These are phyloP conservation scores for Xylariaceae sp. DNA, from an alignment of 2,329 filamentous ascomycete species.

Conservation along the genomic window DNA sequence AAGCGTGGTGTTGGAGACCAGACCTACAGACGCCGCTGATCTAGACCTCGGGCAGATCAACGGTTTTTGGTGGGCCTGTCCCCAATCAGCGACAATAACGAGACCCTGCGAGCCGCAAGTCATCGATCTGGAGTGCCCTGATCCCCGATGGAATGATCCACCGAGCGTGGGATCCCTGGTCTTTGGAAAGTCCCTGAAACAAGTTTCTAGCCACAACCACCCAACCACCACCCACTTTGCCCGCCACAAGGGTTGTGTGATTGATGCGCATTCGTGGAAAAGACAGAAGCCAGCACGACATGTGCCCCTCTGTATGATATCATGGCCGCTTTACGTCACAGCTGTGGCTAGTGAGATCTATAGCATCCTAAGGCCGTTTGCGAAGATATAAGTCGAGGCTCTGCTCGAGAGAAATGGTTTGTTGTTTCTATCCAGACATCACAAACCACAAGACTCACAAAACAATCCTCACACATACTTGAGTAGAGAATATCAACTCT, in stretches of 20 bases:
- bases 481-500: constrained; percentile 3
- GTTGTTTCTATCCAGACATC: neutral
- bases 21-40: constrained; percentile 12
- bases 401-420: neutral
- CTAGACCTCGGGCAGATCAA: constrained; percentile 11
- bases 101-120: constrained; percentile 16
- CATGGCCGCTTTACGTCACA: constrained; percentile 28
- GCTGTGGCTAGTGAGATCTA: constrained; percentile 19
- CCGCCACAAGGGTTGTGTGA: constrained; percentile 28
- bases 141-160: constrained; percentile 8
- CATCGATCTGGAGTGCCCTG: constrained; percentile 15
- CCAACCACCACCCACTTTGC: constrained; percentile 17
- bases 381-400: constrained; percentile 27
- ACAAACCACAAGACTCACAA: constrained; percentile 1
- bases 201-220: constrained; percentile 41
- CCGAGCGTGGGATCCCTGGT: constrained; percentile 8
- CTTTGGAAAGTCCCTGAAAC: constrained; percentile 28
- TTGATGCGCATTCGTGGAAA: constrained; percentile 10
- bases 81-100: constrained; percentile 10
- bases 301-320: constrained; percentile 29
- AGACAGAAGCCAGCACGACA: constrained; percentile 6
- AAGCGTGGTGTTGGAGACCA: neutral
- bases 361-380: constrained; percentile 6
- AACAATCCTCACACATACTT: neutral
- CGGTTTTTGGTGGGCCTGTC: constrained; percentile 9